Evolutionary conservation across 768 basidiomycete species (phyloP).

Genomic region (Cyathus striatus): DNA sequence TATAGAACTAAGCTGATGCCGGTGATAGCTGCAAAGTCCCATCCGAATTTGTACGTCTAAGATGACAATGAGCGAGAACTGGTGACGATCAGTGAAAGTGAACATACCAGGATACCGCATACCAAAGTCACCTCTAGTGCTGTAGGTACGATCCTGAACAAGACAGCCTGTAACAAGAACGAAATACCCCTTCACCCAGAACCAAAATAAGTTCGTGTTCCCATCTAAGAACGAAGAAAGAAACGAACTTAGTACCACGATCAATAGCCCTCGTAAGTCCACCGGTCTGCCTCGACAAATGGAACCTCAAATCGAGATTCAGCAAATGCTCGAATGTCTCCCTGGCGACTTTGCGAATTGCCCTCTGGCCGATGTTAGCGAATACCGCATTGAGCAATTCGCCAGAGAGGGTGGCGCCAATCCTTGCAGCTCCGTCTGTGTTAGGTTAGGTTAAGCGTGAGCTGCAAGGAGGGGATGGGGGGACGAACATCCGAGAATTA

Average conservation of each 20-base stretch:
- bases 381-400: conserved; percentile 96
- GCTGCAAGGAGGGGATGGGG: conserved; percentile 1
- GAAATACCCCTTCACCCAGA: conserved; percentile 74
- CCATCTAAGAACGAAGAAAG: conserved; percentile 2
- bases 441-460: conserved; percentile 3
- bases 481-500: conserved; percentile 85
- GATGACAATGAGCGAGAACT: neutral
- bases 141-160: conserved; percentile 94
- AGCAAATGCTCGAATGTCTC: conserved; percentile 94
- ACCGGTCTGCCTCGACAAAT: conserved; percentile 90
- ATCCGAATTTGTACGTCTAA: conserved; percentile 97
- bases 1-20: conserved; percentile 81
- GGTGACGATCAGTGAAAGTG: neutral
- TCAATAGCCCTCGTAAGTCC: conserved; percentile 96
- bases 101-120: conserved; percentile 87
- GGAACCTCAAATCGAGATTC: conserved; percentile 87
- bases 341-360: conserved; percentile 91
- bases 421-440: conserved; percentile 84
- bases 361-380: conserved; percentile 91
- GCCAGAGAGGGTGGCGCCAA: conserved; percentile 84
- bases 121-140: conserved; percentile 96
- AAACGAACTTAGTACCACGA: conserved; percentile 86
- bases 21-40: conserved; percentile 94
- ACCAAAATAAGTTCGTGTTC: neutral
- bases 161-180: conserved; percentile 86